Evolutionary conservation across 257 asterid species (phyloP).

Genomic region (Knoxia roxburghii): DNA sequence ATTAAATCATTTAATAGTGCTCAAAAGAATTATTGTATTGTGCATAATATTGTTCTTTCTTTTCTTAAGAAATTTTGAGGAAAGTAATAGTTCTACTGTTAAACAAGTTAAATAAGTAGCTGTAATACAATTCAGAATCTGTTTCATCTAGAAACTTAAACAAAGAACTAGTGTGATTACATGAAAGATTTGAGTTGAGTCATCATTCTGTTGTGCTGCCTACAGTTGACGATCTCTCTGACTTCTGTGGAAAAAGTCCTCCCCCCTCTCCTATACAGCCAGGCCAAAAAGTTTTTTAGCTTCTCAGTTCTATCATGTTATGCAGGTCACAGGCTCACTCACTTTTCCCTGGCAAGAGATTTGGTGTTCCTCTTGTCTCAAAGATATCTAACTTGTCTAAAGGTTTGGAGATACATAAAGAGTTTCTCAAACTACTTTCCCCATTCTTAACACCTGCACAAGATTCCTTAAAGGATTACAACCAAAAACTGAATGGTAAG

Average conservation of each 20-base stretch:
- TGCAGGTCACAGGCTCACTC: slow-evolving; percentile 28
- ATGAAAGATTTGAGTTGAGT: neutral
- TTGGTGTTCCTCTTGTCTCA: slow-evolving; percentile 60
- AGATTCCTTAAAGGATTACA: slow-evolving; percentile 26
- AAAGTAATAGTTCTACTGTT: neutral
- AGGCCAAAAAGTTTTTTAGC: neutral
- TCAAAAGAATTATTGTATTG: neutral
- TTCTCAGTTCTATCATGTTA: slow-evolving; percentile 10
- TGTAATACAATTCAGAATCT: no score
- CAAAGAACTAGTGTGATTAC: neutral
- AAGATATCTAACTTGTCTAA: slow-evolving; percentile 44
- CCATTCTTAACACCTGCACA: slow-evolving; percentile 41
- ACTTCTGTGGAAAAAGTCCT: neutral
- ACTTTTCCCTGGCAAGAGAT: slow-evolving; percentile 22
- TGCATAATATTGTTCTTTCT: neutral
- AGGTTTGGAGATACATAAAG: slow-evolving; percentile 46
- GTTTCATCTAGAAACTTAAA: neutral
- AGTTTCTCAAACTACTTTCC: slow-evolving; percentile 42
- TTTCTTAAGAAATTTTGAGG: neutral
- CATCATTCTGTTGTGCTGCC: neutral
- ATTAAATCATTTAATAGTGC: neutral
- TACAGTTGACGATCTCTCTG: neutral
- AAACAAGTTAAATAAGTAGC: neutral
- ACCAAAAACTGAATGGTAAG: slow-evolving; percentile 20
- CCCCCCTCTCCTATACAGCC: neutral